phyloP scores from a whole-genome alignment of 2,329 filamentous ascomycete genomes.

The Colletotrichum sp. region DNA sequence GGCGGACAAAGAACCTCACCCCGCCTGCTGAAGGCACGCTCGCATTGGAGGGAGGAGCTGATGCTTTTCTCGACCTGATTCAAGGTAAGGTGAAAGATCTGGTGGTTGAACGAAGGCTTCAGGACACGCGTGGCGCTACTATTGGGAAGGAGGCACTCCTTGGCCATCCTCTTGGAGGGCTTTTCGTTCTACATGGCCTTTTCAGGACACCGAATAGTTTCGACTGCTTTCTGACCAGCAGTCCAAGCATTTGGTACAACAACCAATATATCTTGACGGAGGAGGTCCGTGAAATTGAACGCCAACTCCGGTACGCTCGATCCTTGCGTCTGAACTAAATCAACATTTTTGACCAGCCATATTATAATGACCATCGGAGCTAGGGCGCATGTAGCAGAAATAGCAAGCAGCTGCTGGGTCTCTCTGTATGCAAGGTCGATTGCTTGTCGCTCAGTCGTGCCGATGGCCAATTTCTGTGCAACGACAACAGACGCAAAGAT shows the following conservation, averaged over 20 bases:
- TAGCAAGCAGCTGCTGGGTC: background rate
- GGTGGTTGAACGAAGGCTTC: conserved; percentile 31
- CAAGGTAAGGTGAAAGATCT: conserved; percentile 41
- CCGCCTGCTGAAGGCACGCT: conserved; percentile 27
- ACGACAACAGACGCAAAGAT: background rate
- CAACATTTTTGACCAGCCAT: background rate
- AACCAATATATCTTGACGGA: conserved; percentile 41
- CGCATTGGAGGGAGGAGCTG: conserved; percentile 43
- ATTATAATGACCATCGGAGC: background rate
- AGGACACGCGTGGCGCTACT: conserved; percentile 24
- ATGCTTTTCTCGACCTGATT: conserved; percentile 49
- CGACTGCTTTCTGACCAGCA: conserved; percentile 48
- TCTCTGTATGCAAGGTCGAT: background rate
- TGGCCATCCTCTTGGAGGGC: conserved; percentile 54
- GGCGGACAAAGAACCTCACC: conserved; percentile 34
- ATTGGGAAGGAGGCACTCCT: conserved; percentile 47
- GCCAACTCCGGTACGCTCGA: background rate
- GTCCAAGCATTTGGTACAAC: conserved; percentile 54
- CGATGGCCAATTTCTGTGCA: background rate
- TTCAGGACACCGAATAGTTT: conserved; percentile 45
- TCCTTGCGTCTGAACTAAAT: background rate
- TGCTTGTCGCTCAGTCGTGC: background rate
- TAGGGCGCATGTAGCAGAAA: background rate
- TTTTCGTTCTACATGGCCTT: conserved; percentile 51
- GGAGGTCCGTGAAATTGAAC: conserved; percentile 15